Base-by-base conservation (phyloP, 768 basidiomycete species). In the Scleroderma bovista region DNA sequence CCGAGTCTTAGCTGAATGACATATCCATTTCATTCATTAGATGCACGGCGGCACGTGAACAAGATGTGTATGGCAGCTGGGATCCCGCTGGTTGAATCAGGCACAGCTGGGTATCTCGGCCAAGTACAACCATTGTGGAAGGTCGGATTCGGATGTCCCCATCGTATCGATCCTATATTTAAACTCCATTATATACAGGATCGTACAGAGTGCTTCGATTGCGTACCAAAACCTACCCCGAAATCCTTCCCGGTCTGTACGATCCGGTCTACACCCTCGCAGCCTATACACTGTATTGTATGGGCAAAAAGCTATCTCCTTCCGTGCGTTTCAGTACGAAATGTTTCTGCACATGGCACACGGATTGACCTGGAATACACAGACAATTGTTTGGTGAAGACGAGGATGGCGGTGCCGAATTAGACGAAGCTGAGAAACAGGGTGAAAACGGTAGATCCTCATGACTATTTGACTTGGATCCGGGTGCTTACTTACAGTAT, bases 241-340 rank as follows among this genome's bases (percentile, higher is more conserved):
- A 98, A 93, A 64, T 87, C 91, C 0, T 98, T 92, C 63, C 94
- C 96, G 0, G 94, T 98, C 10, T 99, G 96, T 66, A 98, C 96
- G 0, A 98, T 99, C 57, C 84, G 95, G 34, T 92, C 92, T 2
- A 98, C 96, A 0, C 96, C 96, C 0, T 91, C 88, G 50, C 94
- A 95, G 56, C 93, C 96, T 0, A 96, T 98, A 45, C 96, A 99
- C 60, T 99, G 95, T 61, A 97, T 99, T 44, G 94, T 97, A 2
- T 99, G 96, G 96, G 93, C 92, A 26, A 99, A 98, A 67, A 93
- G 83, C 50, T 98, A 98, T 72, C 82, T 99, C 12, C 79, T 97
- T 60, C 84, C 88, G 94, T 91, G 58, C 62, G 87, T 69, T 12
- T 12, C 24, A 11, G 10, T 3, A 17, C 19, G 6, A 19, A 24